Evolutionary conservation across 2,329 filamentous ascomycete species (phyloP).

Genomic region (Saccharata proteae): DNA sequence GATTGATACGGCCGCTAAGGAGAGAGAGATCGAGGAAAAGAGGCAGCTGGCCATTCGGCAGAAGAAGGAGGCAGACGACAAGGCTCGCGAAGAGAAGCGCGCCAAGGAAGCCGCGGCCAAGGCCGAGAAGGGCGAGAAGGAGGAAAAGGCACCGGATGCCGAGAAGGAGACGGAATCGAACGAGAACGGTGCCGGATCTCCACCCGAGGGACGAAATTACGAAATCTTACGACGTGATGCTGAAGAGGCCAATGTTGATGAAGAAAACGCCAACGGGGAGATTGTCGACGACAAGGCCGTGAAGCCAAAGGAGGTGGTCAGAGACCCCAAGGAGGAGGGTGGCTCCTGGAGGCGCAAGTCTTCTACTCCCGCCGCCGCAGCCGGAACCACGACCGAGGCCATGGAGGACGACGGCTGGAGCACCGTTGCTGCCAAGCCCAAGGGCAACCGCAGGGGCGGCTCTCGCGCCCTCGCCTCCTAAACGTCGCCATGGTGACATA

Average conservation of each 20-base stretch:
- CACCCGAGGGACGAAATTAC: constrained; percentile 34
- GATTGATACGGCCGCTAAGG: constrained; percentile 82
- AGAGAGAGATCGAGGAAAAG: constrained; percentile 86
- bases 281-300: constrained; percentile 41
- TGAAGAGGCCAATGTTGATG: constrained; percentile 20
- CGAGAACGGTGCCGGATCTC: constrained; percentile 13
- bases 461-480: constrained; percentile 37
- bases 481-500: not conserved
- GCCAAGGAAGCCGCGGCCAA: constrained; percentile 45
- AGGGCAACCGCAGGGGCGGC: constrained; percentile 29
- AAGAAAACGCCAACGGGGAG: constrained; percentile 34
- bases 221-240: constrained; percentile 42
- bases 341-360: constrained; percentile 30
- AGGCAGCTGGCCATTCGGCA: constrained; percentile 59
- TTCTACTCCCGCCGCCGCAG: constrained; percentile 18
- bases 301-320: constrained; percentile 44
- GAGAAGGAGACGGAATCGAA: constrained; percentile 25
- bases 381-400: constrained; percentile 31
- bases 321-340: constrained; percentile 28
- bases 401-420: constrained; percentile 43
- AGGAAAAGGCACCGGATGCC: constrained; percentile 17
- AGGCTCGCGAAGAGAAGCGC: constrained; percentile 59
- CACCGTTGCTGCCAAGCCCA: constrained; percentile 36
- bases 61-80: constrained; percentile 80
- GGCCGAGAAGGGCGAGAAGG: constrained; percentile 42